Base-by-base conservation (phyloP, 306 rosid species). In the Adenanthera pavonina region DNA sequence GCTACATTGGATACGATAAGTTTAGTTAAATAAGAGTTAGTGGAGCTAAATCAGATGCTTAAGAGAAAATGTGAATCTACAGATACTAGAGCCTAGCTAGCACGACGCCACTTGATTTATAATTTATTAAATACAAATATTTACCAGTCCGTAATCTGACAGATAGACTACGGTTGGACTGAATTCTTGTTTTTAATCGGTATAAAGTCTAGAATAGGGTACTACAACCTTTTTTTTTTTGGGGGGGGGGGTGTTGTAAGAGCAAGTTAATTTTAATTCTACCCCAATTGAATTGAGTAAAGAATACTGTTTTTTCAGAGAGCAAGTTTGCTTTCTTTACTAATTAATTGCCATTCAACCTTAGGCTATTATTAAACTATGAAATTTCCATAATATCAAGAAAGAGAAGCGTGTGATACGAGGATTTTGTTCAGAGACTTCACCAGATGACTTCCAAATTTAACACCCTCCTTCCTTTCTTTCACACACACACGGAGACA, bases 361-460 rank as follows among this genome's bases (percentile, higher is more conserved):
- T 3, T 16, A 71, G 14, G 53, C 73, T 54, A 54, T 64, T 9
- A 74, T 14, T 69, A 82, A 25, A 74, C 51, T 48, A 57, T 3
- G 44, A 61, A 38, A 48, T 51, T 59, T 69, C 57, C 78, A 68
- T 47, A 13, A 68, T 35, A 66, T 74, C 8, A 69, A 67, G 80
- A 41, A 54, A 41, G 73, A 67, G 5, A 75, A n/a, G 78, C 74
- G 83, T 48, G 69, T 5, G 35, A 34, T 68, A 48, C 84, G 81
- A 84, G 74, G 81, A 47, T 75, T 79, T 62, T 49, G 81, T 69
- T 67, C 86, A 16, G 60, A 64, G 64, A 62, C 82, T 54, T 48
- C 66, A 69, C 15, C 11, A 49, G 34, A 41, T 30, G 19, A 65
- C 41, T 52, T 20, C 35, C 19, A 11, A 47, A 47, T 7, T 72